Percentiles rank a stretch among this genome's conserved stretches.
phyloP scores from a whole-genome alignment of 1,139 yeast species.

The Suhomyces terraborum region DNA sequence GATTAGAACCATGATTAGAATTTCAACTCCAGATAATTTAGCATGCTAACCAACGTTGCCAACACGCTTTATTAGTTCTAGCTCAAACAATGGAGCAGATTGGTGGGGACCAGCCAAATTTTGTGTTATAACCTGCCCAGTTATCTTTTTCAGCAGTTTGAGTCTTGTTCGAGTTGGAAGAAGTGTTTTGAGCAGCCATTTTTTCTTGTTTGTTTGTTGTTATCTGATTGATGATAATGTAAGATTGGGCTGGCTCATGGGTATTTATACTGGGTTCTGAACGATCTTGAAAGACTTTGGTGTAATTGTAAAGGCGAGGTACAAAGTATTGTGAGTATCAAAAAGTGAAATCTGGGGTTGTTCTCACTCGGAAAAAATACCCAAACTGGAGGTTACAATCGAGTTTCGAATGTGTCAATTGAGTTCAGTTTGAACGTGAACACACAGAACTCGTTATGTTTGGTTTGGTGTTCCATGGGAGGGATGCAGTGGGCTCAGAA shows the following conservation, averaged over 20 bases:
- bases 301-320: neutral
- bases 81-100: conserved; percentile 8
- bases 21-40: neutral
- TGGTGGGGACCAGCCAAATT: conserved; percentile 4
- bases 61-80: neutral
- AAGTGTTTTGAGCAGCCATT: conserved; percentile 13
- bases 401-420: neutral
- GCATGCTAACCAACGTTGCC: neutral
- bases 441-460: too few species aligned
- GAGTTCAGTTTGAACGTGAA: too few species aligned
- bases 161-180: conserved; percentile 8
- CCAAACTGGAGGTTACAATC: neutral
- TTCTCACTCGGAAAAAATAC: neutral
- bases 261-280: too few species aligned
- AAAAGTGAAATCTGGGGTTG: neutral
- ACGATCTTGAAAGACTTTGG: too few species aligned
- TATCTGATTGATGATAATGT: neutral
- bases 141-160: conserved; percentile 13
- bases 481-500: too few species aligned
- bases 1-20: too few species aligned
- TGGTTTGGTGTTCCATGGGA: too few species aligned
- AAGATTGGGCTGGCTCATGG: too few species aligned
- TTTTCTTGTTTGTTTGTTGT: conserved; percentile 1
- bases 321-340: too few species aligned
- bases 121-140: conserved; percentile 5